Evolutionary conservation across 495 filamentous ascomycete species (phyloP).

Genomic region (Aspergillus affinis): DNA sequence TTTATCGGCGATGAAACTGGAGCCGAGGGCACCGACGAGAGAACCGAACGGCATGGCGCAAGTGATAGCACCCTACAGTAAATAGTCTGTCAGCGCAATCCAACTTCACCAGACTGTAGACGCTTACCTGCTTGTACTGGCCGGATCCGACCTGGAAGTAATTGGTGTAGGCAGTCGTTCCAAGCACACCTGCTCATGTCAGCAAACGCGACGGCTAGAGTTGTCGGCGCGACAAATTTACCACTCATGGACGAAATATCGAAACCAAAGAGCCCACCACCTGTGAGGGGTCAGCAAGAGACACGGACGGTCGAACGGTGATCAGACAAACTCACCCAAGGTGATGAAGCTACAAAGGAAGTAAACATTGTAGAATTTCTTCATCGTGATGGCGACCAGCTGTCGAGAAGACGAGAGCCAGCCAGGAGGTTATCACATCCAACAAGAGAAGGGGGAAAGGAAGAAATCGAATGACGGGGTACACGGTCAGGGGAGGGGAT

Average conservation of each 20-base stretch:
- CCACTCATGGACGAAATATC: conserved; percentile 28
- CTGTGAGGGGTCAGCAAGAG: not conserved
- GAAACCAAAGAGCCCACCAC: conserved; percentile 24
- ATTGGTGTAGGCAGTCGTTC: conserved; percentile 20
- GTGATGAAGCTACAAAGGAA: conserved; percentile 11
- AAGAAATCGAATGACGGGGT: not conserved
- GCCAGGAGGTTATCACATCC: not conserved
- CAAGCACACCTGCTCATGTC: conserved; percentile 18
- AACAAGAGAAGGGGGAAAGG: not conserved
- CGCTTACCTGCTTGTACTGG: conserved; percentile 21
- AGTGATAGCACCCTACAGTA: conserved; percentile 18
- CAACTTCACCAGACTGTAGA: too few relatives aligned
- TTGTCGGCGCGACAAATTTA: not conserved
- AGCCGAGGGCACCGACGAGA: conserved; percentile 60
- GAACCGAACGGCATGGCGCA: conserved; percentile 54
- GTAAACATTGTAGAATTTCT: conserved; percentile 10
- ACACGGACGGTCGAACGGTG: not conserved
- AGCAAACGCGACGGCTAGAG: not conserved
- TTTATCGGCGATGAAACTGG: conserved; percentile 65
- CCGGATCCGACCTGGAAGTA: conserved; percentile 22
- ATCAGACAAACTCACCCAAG: conserved; percentile 1
- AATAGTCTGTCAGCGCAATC: not conserved
- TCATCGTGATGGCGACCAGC: conserved; percentile 3
- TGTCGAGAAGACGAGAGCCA: not conserved
- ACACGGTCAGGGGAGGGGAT: not conserved